Evolutionary conservation across 257 asterid species (phyloP).

Genomic region (Solanum paucissectum): DNA sequence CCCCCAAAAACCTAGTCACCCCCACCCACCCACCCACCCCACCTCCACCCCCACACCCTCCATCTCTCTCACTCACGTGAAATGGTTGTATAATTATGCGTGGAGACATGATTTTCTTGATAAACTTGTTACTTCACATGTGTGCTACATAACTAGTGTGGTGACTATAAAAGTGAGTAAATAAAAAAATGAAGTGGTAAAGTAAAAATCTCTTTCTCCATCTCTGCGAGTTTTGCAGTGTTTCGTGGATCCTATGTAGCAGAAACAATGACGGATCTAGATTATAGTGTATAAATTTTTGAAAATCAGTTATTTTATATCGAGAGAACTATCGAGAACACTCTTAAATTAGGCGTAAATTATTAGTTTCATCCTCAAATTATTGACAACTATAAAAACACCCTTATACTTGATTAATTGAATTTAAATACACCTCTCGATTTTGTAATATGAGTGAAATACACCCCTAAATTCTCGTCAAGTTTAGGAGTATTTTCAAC

Average conservation of each 20-base stretch:
- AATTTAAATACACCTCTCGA: too few relatives aligned
- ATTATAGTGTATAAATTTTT: background rate
- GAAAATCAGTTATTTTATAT: background rate
- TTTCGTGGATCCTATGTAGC: constrained; percentile 39
- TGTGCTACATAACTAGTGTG: background rate
- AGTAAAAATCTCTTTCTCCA: background rate
- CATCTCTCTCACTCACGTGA: background rate
- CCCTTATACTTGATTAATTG: too few relatives aligned
- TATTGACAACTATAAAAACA: too few relatives aligned
- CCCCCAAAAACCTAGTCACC: background rate
- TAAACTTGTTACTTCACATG: background rate
- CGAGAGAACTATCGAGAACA: too few relatives aligned
- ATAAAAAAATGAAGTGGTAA: too few relatives aligned
- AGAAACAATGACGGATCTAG: background rate
- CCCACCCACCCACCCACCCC: background rate
- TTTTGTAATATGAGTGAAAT: too few relatives aligned
- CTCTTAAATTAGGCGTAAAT: too few relatives aligned
- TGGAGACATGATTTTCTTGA: background rate
- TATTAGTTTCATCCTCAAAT: too few relatives aligned
- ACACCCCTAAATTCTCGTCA: too few relatives aligned
- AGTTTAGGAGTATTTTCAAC: too few relatives aligned
- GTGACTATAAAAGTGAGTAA: background rate
- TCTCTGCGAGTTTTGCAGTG: constrained; percentile 3
- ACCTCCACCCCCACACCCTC: background rate
- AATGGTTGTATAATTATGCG: background rate